Conservation (phyloP, 768 basidiomycete species). For the Cystobasidium ongulense region DNA sequence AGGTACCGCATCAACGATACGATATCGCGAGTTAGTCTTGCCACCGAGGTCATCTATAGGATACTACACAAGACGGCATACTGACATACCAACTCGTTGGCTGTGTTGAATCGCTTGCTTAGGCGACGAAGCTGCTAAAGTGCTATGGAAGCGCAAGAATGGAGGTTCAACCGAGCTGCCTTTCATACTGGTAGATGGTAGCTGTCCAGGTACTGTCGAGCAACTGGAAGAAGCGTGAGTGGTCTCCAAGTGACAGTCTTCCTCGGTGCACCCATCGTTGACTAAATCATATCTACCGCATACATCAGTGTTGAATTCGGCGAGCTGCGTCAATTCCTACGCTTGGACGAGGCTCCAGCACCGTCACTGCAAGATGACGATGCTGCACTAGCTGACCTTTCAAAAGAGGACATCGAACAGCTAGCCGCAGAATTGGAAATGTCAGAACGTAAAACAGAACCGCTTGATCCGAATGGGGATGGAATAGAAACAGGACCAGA, state of each 20-base stretch:
- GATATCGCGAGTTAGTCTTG: constrained; percentile 1
- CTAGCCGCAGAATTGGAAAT: constrained; percentile 23
- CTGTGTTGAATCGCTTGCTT: background rate
- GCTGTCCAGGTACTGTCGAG: constrained; percentile 26
- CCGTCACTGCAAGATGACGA: constrained; percentile 20
- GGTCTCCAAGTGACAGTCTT: background rate
- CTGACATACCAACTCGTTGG: background rate
- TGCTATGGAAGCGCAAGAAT: constrained; percentile 39
- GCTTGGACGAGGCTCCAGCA: constrained; percentile 26
- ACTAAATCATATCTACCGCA: background rate
- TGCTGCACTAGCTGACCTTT: constrained; percentile 10
- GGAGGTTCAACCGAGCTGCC: constrained; percentile 37
- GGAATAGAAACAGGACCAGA: constrained; percentile 16
- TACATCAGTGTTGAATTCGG: constrained; percentile 39
- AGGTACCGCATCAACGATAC: constrained; percentile 11
- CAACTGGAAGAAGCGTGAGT: constrained; percentile 40
- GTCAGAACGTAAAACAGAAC: background rate
- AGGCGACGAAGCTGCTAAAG: constrained; percentile 37
- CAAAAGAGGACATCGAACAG: background rate
- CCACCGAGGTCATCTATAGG: background rate
- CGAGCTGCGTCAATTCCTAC: constrained; percentile 36
- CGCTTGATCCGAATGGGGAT: constrained; percentile 6
- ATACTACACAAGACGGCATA: background rate
- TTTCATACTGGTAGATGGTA: constrained; percentile 32
- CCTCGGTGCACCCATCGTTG: background rate